Evolutionary conservation across 2,329 filamentous ascomycete genomes (phyloP), one percentile per base, ranked within the genome.

Genomic region (Microcyclospora pomicola): DNA sequence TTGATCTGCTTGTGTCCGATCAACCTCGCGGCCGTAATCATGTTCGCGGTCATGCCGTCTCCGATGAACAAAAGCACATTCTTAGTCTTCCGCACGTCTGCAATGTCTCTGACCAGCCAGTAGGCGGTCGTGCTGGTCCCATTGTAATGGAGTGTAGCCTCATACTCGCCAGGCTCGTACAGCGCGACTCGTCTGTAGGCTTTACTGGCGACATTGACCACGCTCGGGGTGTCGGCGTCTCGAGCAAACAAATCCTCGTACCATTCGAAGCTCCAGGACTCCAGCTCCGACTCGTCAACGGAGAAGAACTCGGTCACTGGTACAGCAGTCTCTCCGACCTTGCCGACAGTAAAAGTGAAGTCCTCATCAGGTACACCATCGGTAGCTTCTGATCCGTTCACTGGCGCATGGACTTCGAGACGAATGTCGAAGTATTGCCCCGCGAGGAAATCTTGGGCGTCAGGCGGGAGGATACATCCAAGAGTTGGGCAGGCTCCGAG

Each of bases 341-440:
- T 85, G 41, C 69, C 64, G 48, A 91, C 79, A 39, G 77, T 81
- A 51, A 83, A 78, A 32, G 73, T 79, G 66, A 92, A 91, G 36
- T 74, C 69, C 53, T 80, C 71, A 56, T 91, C 82, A 11, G 82
- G 77, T 42, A 75, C 75, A 34, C 53, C 52, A 37, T 53, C 73
- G 43, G 75, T 82, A n/a, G 77, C 77, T 60, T 91, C 82, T 29
- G 80, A 82, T 47, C 84, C 83, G 59, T 91, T 91, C 54, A 54
- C 46, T 29, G 45, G 52, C 12, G 51, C 51, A 38, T 79, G 68
- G 24, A 91, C 74, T 59, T 91, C 83, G 42, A 88, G 72, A 42
- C 83, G 78, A 45, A 92, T 77, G 56, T 91, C 84, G 53, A 91
- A 91, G 58, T 74, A 79, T 62, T 91, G 83, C 10, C 83, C 83